Base-by-base conservation (phyloP, 139 green algal genomes). In the Marvania coccoides region DNA sequence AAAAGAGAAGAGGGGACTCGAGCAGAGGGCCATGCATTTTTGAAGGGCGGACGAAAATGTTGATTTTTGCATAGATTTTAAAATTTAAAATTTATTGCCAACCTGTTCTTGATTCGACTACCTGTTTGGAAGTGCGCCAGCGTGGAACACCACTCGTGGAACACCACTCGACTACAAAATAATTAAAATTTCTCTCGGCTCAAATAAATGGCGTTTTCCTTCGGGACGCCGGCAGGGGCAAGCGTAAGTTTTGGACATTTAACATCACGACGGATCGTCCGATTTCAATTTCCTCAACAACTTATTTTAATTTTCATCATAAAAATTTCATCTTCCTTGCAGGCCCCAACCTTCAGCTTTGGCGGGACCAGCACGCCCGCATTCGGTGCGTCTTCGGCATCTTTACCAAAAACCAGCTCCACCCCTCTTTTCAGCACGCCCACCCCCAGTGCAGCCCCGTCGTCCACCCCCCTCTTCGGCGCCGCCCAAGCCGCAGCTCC, bases 281-380 rank as follows among this genome's bases (percentile, higher is more conserved):
- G 6, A 29, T 55, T 30, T 30, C 14, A 55, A 26, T 15, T 6
- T 55, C 13, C 13, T 36, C 6, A 15, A 5, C 6, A n/a, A 9
- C 13, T 8, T 7, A 38, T 58, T 9, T n/a, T 12, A 8, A 58
- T 26, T 58, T 8, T 26, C 48, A 5, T n/a, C 36, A 35, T 14
- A 6, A 14, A 14, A 38, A 63, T 47, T 63, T 63, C 28, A 6
- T 12, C 28, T 63, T 9, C 19, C 3, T 39, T 51, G 55, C 30
- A 71, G n/a, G 24, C 51, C 4, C 23, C 58, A 26, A 26, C 30
- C 28, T 78, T 67, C 61, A 42, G 34, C 58, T 82, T 74, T 71
- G 69, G 70, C 0, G 34, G 10, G 7, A 24, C 45, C 39, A 67
- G 47, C 33, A 65, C 69, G 4, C 56, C 67, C 29, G 53, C 63